phyloP scores from a whole-genome alignment of 1,284 basidiomycete species.

The Acaromyces ingoldii region DNA sequence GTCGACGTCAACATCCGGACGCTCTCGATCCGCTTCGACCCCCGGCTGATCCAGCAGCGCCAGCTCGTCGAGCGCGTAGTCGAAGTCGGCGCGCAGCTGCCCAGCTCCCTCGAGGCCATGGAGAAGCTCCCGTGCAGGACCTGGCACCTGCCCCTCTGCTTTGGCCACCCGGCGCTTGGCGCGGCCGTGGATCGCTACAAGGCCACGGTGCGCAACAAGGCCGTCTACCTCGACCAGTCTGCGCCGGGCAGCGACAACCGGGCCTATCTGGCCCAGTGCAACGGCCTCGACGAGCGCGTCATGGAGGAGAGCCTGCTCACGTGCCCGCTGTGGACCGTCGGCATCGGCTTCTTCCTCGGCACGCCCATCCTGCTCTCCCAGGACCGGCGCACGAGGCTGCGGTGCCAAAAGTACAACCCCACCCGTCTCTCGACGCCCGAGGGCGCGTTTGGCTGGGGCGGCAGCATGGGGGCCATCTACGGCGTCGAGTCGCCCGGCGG shows the following conservation, averaged over 20 bases:
- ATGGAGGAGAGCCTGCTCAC: conserved; percentile 50
- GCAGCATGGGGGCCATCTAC: conserved; percentile 61
- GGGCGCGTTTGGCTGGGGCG: conserved; percentile 57
- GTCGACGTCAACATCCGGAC: conserved; percentile 15
- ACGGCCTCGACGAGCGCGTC: conserved; percentile 54
- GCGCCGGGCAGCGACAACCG: conserved; percentile 58
- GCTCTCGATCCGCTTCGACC: conserved; percentile 58
- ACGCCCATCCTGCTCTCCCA: conserved; percentile 51
- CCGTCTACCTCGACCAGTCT: conserved; percentile 60
- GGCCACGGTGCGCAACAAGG: conserved; percentile 58
- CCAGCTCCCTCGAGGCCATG: conserved; percentile 53
- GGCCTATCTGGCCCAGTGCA: conserved; percentile 64
- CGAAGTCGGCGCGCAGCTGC: conserved; percentile 53
- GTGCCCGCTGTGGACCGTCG: conserved; percentile 34
- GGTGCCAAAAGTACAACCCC: conserved; percentile 54
- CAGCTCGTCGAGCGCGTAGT: conserved; percentile 55
- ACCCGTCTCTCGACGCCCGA: conserved; percentile 56
- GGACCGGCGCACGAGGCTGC: conserved; percentile 59
- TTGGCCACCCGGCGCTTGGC: conserved; percentile 62
- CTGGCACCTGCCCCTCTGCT: conserved; percentile 59
- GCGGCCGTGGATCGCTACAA: conserved; percentile 62
- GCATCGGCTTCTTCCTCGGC: conserved; percentile 45
- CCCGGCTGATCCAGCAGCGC: conserved; percentile 53
- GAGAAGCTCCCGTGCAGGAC: conserved; percentile 20
- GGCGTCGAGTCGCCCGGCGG: conserved; percentile 65